These are phyloP conservation scores for Suillus americanus DNA, from an alignment of 768 basidiomycete species.

Conservation along the genomic window DNA sequence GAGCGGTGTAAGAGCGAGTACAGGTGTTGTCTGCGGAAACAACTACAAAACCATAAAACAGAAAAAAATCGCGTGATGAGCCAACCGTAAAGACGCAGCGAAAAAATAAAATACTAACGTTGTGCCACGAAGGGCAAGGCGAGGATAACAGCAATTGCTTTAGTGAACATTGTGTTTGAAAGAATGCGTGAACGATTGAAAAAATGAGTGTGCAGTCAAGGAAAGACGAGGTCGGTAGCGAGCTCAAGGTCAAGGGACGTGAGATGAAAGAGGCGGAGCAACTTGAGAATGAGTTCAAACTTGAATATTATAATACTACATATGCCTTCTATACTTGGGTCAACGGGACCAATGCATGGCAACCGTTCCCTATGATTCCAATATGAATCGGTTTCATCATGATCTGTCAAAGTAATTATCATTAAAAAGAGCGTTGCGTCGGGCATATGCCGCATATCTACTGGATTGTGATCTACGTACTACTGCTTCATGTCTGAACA, in stretches of 20 bases:
- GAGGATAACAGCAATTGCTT: constrained; percentile 39
- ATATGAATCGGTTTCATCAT: background rate
- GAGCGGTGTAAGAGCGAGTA: constrained; percentile 59
- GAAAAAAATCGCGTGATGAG: background rate
- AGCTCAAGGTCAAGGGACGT: background rate
- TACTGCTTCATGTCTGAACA: background rate
- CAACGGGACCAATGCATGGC: background rate
- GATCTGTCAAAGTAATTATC: background rate
- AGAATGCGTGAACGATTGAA: constrained; percentile 15
- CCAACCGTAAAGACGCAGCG: background rate
- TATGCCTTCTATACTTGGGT: background rate
- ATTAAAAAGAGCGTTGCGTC: too few species aligned
- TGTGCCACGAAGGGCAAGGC: constrained; percentile 48
- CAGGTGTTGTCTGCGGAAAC: constrained; percentile 40
- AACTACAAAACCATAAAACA: constrained; percentile 22
- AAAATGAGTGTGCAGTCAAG: constrained; percentile 19
- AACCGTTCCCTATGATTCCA: constrained; percentile 3
- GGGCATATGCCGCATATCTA: background rate
- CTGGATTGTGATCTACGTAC: background rate
- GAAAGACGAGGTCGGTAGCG: constrained; percentile 10
- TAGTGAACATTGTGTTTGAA: constrained; percentile 36
- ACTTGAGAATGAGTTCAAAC: background rate
- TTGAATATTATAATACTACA: background rate
- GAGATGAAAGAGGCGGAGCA: background rate
- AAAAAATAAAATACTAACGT: constrained; percentile 29